phyloP scores from a whole-genome alignment of 345 rosid species.

The Eutrema yunnanense region DNA sequence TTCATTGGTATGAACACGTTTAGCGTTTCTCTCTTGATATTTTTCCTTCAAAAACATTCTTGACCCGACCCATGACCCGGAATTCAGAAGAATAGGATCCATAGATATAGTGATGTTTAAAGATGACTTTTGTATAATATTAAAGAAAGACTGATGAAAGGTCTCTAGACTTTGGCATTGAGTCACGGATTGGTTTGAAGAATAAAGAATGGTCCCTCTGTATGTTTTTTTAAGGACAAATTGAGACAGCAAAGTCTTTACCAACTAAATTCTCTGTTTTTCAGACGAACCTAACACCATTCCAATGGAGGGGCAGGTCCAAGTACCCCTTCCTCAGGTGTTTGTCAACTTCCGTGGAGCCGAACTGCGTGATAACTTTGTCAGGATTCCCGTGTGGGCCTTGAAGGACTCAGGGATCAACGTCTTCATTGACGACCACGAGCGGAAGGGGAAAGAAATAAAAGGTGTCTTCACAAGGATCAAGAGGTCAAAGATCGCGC shows the following conservation, averaged over 20 bases:
- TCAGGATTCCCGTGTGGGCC: not conserved
- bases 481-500: not conserved
- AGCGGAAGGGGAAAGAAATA: not conserved
- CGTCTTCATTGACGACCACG: not conserved
- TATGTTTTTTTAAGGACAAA: not conserved
- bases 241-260: not conserved
- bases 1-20: not conserved
- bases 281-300: not conserved
- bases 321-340: not conserved
- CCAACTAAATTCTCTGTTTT: not conserved
- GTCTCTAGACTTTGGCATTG: not conserved
- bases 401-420: not conserved
- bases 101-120: not conserved
- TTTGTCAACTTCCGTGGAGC: not conserved
- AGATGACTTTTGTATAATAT: not conserved
- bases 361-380: not conserved
- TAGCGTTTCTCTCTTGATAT: not conserved
- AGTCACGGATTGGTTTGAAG: not conserved
- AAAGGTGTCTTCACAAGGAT: not conserved
- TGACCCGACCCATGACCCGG: not conserved
- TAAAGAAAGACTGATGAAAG: not conserved
- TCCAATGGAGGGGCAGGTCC: not conserved
- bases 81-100: not conserved
- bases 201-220: not conserved
- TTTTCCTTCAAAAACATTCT: not conserved